phyloP scores from a whole-genome alignment of 2,329 filamentous ascomycete species.

The Beauveria asiatica region DNA sequence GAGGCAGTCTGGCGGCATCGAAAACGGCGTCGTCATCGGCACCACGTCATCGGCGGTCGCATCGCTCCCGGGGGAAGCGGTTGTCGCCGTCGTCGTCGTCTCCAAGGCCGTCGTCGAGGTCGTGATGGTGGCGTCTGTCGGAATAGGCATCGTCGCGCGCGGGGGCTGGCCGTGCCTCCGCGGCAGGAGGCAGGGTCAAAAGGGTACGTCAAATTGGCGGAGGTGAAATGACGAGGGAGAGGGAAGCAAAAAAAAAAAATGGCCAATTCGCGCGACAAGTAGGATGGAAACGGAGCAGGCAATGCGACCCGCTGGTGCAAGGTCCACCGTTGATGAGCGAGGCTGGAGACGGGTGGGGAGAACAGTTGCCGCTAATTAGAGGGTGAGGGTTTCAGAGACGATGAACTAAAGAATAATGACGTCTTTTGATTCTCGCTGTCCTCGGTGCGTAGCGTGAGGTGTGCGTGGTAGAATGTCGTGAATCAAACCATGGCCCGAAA shows the following conservation, averaged over 20 bases:
- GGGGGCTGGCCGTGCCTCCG: neutral
- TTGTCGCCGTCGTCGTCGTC: neutral
- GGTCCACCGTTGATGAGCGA: neutral
- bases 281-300: neutral
- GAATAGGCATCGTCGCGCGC: neutral
- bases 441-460: too few relatives aligned
- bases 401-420: neutral
- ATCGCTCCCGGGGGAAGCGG: neutral
- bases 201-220: neutral
- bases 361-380: neutral
- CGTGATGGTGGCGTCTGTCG: neutral
- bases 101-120: neutral
- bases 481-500: neutral
- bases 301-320: neutral
- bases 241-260: neutral
- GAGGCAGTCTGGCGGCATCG: neutral
- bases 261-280: neutral
- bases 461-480: too few relatives aligned
- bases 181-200: neutral
- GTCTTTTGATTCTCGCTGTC: too few relatives aligned
- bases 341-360: neutral
- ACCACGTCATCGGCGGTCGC: neutral
- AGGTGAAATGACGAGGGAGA: neutral
- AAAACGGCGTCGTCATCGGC: constrained; percentile 2
- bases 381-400: neutral